phyloP scores from a whole-genome alignment of 2,329 filamentous ascomycete genomes.

The Neonectria punicea region DNA sequence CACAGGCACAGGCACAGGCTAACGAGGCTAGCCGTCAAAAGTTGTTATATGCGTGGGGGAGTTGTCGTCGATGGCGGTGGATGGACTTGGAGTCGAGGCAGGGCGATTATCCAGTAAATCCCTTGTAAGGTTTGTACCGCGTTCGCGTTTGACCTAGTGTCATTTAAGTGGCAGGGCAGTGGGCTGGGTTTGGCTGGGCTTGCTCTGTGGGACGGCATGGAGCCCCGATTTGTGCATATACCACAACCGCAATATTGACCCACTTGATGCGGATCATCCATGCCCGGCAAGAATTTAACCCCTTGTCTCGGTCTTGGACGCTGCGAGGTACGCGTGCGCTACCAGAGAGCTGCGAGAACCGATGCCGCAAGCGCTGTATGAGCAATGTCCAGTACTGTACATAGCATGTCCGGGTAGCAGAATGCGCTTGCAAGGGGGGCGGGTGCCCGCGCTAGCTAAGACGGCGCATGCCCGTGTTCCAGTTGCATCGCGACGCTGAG shows the following conservation, averaged over 20 bases:
- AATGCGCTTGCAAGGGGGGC: not conserved
- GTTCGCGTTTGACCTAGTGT: slow-evolving; percentile 47
- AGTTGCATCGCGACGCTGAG: not conserved
- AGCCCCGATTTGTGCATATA: slow-evolving; percentile 39
- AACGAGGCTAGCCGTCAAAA: not conserved
- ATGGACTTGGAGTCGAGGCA: slow-evolving; percentile 3
- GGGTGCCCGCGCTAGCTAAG: not conserved
- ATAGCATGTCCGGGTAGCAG: not conserved
- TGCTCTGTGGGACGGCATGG: slow-evolving; percentile 24
- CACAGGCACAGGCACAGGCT: not conserved
- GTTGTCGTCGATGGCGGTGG: slow-evolving; percentile 37
- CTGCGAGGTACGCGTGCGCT: not conserved
- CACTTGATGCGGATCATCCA: slow-evolving; percentile 8
- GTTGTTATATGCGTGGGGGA: slow-evolving; percentile 3
- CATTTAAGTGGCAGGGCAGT: slow-evolving; percentile 42
- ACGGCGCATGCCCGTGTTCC: not conserved
- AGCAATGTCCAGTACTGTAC: not conserved
- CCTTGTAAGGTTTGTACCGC: slow-evolving; percentile 45
- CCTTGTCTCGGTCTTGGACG: slow-evolving; percentile 27
- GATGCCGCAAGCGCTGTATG: not conserved
- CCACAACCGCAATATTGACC: slow-evolving; percentile 15
- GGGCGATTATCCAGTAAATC: slow-evolving; percentile 33
- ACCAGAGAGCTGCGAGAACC: not conserved
- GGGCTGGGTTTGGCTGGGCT: slow-evolving; percentile 25
- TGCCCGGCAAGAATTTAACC: slow-evolving; percentile 16